Conservation (phyloP, 768 basidiomycete genomes). For the Neoboletus magnificus region DNA sequence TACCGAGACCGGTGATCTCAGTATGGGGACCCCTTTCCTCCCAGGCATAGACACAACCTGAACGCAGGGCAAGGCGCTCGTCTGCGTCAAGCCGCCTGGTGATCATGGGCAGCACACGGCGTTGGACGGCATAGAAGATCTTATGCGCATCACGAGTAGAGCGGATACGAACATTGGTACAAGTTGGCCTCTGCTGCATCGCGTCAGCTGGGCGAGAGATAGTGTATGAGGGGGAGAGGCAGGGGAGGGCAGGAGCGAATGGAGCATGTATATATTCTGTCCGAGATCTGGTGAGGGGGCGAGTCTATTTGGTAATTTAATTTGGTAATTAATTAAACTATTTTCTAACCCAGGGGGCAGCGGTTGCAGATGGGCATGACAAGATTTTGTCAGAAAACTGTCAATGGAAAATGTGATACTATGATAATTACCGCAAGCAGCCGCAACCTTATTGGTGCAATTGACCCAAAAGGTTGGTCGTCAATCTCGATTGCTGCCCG, state of each 20-base stretch:
- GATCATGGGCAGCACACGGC: slow-evolving; percentile 65
- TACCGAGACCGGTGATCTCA: slow-evolving; percentile 75
- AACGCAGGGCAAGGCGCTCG: slow-evolving; percentile 56
- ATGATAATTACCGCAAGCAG: slow-evolving; percentile 26
- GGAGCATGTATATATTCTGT: slow-evolving; percentile 29
- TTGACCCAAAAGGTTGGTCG: slow-evolving; percentile 40
- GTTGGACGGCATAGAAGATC: slow-evolving; percentile 71
- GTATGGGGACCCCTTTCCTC: slow-evolving; percentile 72
- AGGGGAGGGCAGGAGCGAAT: slow-evolving; percentile 16
- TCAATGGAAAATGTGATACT: slow-evolving; percentile 22
- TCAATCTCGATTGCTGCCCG: slow-evolving; percentile 41
- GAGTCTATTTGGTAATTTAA: slow-evolving; percentile 28
- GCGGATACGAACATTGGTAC: slow-evolving; percentile 68
- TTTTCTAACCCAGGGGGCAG: slow-evolving; percentile 26
- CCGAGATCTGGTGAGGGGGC: slow-evolving; percentile 30
- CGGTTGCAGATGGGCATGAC: slow-evolving; percentile 11
- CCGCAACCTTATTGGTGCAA: slow-evolving; percentile 37
- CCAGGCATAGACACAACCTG: slow-evolving; percentile 54
- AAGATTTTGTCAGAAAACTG: slow-evolving; percentile 29
- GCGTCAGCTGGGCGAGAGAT: slow-evolving; percentile 4
- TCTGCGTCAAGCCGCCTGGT: slow-evolving; percentile 74
- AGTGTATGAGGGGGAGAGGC: slow-evolving; percentile 11
- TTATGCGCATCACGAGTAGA: slow-evolving; percentile 76
- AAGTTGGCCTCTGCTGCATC: slow-evolving; percentile 69
- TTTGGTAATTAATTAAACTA: slow-evolving; percentile 39